Evolutionary conservation across 495 filamentous ascomycete genomes (phyloP).

Genomic region (Apodospora peruviana): DNA sequence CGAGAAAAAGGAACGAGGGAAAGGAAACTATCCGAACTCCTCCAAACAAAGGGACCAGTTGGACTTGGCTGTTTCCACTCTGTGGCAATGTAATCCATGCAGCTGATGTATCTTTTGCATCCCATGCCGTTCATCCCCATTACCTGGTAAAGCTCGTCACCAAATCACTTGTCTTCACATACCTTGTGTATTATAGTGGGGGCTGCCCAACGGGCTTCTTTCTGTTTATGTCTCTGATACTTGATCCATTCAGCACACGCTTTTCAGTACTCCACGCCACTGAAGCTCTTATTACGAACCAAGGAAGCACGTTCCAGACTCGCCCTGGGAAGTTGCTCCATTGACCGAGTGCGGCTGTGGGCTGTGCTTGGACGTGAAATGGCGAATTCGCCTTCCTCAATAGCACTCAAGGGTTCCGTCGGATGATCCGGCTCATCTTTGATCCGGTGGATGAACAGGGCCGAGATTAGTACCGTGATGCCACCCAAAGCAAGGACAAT

Average conservation of each 20-base stretch:
- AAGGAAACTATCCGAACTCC: no score
- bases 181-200: neutral
- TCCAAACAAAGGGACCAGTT: no score
- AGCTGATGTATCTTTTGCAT: no score
- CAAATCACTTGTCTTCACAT: no score
- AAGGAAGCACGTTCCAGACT: conserved; percentile 39
- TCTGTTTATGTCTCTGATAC: neutral
- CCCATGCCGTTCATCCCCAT: no score
- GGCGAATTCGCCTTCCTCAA: conserved; percentile 34
- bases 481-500: conserved; percentile 81
- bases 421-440: conserved; percentile 34
- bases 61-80: no score
- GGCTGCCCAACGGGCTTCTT: neutral
- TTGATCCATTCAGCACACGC: neutral
- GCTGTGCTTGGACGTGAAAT: conserved; percentile 15
- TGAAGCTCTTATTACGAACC: conserved; percentile 42
- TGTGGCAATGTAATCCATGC: no score
- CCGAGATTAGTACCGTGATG: conserved; percentile 67
- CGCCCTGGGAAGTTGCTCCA: conserved; percentile 29
- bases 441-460: conserved; percentile 55
- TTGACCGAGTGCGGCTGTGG: conserved; percentile 20
- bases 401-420: conserved; percentile 27
- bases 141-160: no score
- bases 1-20: no score
- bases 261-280: conserved; percentile 37